Evolutionary conservation across 768 basidiomycete genomes (phyloP), one percentile per base, ranked within the genome.

Genomic region (Trametes meyenii): DNA sequence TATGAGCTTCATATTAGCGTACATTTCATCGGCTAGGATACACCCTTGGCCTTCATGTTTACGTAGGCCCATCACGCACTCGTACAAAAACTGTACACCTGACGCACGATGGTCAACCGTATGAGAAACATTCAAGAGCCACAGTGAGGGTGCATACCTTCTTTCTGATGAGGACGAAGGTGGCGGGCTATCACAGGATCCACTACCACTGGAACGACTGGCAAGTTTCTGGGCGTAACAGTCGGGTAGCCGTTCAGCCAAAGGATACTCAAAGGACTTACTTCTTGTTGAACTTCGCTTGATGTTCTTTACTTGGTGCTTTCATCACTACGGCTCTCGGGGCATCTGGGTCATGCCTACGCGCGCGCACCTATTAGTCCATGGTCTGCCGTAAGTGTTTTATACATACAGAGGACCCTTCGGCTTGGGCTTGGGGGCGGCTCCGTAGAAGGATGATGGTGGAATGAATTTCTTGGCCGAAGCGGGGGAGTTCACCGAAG

Each of bases 21-120:
- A 93, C 94, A 97, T 96, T 69, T 98, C 97, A 74, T 99, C 97
- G 1, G 96, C 97, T 36, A 99, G 82, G 65, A 99, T 97, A 67
- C 94, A 96, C 1, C 96, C 96, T 70, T 92, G 86, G 1, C 94
- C 91, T 73, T 96, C 94, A 63, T 94, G 92, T 72, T 87, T 90
- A 55, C 92, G 83, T 69, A 97, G 77, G 11, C 95, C 96, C 94
- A 98, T 98, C 17, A 96, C 90, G 69, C 89, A 93, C 70, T 96
- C 93, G 70, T 99, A 99, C 78, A 99, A 77, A 74, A 99, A 99
- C 71, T 85, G 83, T 36, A 94, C 82, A 33, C 92, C 89, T 89
- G 58, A 5, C 2, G 7, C 1, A 58, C 13, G 57, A 23, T 17
- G 44, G 45, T 56, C 36, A 62, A 12, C 52, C n/a, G n/a, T n/a